Conservation (phyloP, 352 stramenopile genomes). For the Paralagenidium karlingii region DNA sequence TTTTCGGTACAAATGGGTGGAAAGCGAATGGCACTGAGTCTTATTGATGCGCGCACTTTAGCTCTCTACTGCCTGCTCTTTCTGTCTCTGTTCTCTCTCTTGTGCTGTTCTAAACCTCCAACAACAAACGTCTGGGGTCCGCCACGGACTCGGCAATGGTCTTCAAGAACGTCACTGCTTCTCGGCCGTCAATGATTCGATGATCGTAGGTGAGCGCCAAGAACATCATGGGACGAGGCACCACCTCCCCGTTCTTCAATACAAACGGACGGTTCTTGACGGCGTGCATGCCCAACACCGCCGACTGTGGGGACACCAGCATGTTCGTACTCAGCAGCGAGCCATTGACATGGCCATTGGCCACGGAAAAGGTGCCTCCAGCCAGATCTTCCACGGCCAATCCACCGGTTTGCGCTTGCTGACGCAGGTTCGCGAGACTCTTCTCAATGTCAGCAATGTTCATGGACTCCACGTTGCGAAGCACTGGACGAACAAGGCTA, state of each 20-base stretch:
- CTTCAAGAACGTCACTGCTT: conserved; percentile 99
- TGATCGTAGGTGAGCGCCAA: conserved; percentile 99
- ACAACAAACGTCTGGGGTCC: conserved; percentile 89
- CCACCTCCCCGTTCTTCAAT: conserved; percentile 84
- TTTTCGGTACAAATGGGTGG: too few species aligned
- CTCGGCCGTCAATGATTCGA: conserved; percentile 97
- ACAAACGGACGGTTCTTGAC: conserved; percentile 95
- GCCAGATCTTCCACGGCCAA: conserved; percentile 89
- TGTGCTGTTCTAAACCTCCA: conserved; percentile 67
- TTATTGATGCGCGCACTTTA: too few species aligned
- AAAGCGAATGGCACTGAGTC: too few species aligned
- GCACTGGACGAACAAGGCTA: conserved; percentile 96
- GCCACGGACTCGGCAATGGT: conserved; percentile 95
- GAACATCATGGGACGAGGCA: conserved; percentile 99
- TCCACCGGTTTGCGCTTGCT: conserved; percentile 48
- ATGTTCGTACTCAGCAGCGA: conserved; percentile 98
- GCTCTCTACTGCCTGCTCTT: too few species aligned
- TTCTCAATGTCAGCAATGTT: conserved; percentile 95
- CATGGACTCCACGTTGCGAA: conserved; percentile 96
- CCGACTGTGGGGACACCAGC: conserved; percentile 96
- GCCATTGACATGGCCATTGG: conserved; percentile 94
- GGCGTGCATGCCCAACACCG: conserved; percentile 97
- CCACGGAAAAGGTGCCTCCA: conserved; percentile 97
- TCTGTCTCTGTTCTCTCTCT: too few species aligned
- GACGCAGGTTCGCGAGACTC: conserved; percentile 84